phyloP scores from a whole-genome alignment of 352 stramenopile species.

The Stramenopiles sp. region DNA sequence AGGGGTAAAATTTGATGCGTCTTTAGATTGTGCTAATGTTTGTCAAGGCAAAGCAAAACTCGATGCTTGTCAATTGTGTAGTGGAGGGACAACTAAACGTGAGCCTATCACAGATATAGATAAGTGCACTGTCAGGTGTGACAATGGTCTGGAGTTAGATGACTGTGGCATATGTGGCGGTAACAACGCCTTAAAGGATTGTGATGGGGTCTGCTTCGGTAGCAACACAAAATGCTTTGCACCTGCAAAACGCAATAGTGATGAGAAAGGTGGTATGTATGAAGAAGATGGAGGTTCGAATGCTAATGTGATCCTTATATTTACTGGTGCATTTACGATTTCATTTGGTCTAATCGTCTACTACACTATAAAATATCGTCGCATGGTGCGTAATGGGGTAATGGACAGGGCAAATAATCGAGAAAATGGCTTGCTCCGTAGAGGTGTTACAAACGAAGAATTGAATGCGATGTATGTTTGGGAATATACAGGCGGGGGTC shows the following conservation, averaged over 20 bases:
- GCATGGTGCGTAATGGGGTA: not conserved
- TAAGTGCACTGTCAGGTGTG: not conserved
- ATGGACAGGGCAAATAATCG: not conserved
- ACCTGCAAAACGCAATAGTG: not conserved
- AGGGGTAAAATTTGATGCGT: not conserved
- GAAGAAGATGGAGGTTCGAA: not conserved
- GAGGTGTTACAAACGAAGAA: not conserved
- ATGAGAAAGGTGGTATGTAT: not conserved
- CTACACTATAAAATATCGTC: not conserved
- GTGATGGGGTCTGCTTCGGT: conserved; percentile 3
- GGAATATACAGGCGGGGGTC: not conserved
- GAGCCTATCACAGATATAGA: not conserved
- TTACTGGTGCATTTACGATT: not conserved
- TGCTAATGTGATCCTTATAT: not conserved
- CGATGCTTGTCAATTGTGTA: not conserved
- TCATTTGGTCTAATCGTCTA: not conserved
- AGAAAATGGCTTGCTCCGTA: not conserved
- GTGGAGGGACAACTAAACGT: not conserved
- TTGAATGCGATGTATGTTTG: not conserved
- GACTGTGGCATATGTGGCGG: conserved; percentile 10
- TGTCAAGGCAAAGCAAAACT: conserved; percentile 8
- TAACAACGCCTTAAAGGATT: conserved; percentile 4
- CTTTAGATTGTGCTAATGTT: not conserved
- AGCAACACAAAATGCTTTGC: not conserved
- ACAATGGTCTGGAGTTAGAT: not conserved